phyloP scores from a whole-genome alignment of 2,329 filamentous ascomycete species.

The Diaporthe sp. region DNA sequence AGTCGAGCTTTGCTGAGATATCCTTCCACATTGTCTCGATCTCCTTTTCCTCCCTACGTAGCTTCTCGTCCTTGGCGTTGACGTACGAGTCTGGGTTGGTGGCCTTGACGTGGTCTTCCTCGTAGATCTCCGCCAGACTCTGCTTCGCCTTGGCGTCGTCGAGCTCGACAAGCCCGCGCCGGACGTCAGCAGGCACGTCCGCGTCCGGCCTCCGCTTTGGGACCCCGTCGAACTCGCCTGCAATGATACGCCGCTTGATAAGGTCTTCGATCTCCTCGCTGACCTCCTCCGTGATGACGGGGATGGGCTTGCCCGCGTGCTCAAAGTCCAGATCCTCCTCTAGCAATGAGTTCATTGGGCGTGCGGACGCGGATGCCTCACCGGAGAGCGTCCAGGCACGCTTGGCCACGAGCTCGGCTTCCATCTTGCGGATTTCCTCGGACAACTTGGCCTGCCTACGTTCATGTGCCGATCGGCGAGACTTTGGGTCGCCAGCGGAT shows the following conservation, averaged over 20 bases:
- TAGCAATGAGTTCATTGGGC: conserved; percentile 91
- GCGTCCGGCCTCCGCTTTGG: conserved; percentile 84
- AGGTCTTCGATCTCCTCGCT: conserved; percentile 93
- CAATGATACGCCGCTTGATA: conserved; percentile 92
- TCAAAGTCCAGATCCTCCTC: conserved; percentile 98
- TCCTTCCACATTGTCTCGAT: conserved; percentile 87
- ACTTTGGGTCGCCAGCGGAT: conserved; percentile 77
- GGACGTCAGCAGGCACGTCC: conserved; percentile 69
- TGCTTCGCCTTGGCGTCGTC: conserved; percentile 91
- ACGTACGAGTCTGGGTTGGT: conserved; percentile 84
- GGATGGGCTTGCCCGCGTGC: conserved; percentile 92
- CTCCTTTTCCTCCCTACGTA: conserved; percentile 85
- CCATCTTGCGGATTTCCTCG: conserved; percentile 91
- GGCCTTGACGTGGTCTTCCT: conserved; percentile 87
- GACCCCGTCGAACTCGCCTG: conserved; percentile 93
- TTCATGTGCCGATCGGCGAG: conserved; percentile 87
- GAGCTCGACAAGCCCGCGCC: conserved; percentile 82
- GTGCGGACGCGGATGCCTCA: conserved; percentile 85
- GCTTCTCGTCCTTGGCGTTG: conserved; percentile 85
- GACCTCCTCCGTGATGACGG: conserved; percentile 91
- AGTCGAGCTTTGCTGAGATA: conserved; percentile 84
- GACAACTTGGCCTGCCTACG: conserved; percentile 86
- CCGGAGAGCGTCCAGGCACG: conserved; percentile 91
- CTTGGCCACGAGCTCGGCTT: conserved; percentile 90
- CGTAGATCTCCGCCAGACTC: conserved; percentile 92